These are phyloP conservation scores for Jaenimonas drosophilae DNA, from an alignment of 208 protist species.

Conservation along the genomic window DNA sequence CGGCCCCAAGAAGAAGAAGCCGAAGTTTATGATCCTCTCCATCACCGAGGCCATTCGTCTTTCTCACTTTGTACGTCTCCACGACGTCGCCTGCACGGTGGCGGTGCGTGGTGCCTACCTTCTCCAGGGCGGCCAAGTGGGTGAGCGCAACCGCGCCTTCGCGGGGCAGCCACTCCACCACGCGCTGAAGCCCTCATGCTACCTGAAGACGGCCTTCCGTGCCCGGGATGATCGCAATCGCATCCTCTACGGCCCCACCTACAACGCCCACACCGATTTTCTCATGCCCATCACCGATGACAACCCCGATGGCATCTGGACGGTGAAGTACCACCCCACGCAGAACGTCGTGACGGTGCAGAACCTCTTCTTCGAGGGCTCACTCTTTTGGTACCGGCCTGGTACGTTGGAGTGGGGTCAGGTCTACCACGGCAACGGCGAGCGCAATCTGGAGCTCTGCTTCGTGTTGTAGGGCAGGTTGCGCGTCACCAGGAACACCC, in stretches of 20 bases:
- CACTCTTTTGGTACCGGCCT: slow-evolving; percentile 83
- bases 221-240: slow-evolving; percentile 41
- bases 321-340: slow-evolving; percentile 77
- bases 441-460: slow-evolving; percentile 81
- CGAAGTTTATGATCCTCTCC: slow-evolving; percentile 76
- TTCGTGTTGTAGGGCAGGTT: slow-evolving; percentile 48
- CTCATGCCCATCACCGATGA: slow-evolving; percentile 82
- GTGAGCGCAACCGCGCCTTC: slow-evolving; percentile 60
- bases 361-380: slow-evolving; percentile 79
- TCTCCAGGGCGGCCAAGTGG: slow-evolving; percentile 13
- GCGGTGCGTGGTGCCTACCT: slow-evolving; percentile 69
- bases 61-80: slow-evolving; percentile 75
- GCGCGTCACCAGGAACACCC: too few species aligned
- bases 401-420: slow-evolving; percentile 68
- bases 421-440: slow-evolving; percentile 78
- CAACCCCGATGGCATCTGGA: slow-evolving; percentile 76
- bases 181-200: slow-evolving; percentile 78
- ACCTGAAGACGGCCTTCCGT: slow-evolving; percentile 39
- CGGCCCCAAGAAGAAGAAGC: slow-evolving; percentile 22
- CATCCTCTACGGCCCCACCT: slow-evolving; percentile 69
- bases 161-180: slow-evolving; percentile 60
- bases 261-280: slow-evolving; percentile 74
- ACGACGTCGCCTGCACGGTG: slow-evolving; percentile 69
- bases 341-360: slow-evolving; percentile 69
- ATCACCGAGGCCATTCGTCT: slow-evolving; percentile 67